phyloP scores from a whole-genome alignment of 495 filamentous ascomycete genomes.

The Staphylotrichum tortipilum region DNA sequence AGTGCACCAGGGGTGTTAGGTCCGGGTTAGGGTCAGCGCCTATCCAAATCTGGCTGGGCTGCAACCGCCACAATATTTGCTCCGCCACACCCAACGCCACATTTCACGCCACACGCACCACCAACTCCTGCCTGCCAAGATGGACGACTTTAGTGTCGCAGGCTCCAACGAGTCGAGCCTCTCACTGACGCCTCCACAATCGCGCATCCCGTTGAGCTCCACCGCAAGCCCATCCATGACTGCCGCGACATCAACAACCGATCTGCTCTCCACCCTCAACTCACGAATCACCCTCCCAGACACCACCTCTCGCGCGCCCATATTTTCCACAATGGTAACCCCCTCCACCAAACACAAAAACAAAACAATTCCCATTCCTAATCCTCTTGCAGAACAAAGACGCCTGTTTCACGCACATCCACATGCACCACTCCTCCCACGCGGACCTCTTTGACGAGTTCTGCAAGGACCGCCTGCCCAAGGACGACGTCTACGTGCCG shows the following conservation, averaged over 20 bases:
- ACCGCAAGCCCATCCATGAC: background rate
- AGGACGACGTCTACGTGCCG: conserved; percentile 78
- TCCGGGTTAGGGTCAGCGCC: background rate
- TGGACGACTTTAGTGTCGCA: background rate
- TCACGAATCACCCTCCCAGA: background rate
- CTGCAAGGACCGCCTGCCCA: conserved; percentile 56
- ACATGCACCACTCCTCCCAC: conserved; percentile 69
- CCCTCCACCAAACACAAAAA: background rate
- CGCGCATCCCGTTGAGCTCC: conserved; percentile 1
- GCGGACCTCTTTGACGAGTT: conserved; percentile 94
- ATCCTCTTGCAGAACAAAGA: conserved; percentile 87
- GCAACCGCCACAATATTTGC: background rate
- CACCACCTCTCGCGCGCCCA: background rate
- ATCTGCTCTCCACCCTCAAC: too few relatives aligned
- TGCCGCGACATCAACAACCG: background rate
- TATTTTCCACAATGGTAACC: conserved; percentile 7
- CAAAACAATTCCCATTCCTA: background rate
- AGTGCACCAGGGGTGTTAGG: background rate
- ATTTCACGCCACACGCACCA: background rate
- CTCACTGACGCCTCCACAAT: conserved; percentile 4
- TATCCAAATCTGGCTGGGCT: background rate
- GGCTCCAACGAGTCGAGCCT: background rate
- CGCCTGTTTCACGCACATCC: conserved; percentile 74
- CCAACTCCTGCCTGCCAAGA: background rate
- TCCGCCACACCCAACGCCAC: conserved; percentile 1